Conservation (phyloP, 768 basidiomycete genomes). For the Favolaschia claudopus region DNA sequence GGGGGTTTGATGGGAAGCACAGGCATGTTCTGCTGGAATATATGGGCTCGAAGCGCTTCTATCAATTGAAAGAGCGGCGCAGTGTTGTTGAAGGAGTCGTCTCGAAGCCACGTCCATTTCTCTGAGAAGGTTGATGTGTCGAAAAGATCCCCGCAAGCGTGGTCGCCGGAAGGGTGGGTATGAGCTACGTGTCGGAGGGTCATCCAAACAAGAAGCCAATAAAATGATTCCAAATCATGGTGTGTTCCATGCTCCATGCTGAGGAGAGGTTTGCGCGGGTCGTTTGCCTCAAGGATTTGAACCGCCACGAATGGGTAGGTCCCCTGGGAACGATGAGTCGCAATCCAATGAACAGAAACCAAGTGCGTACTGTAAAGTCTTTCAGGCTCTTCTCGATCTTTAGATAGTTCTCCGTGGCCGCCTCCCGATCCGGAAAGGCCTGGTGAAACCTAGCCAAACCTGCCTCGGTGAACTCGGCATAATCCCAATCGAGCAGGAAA, state of each 20-base stretch:
- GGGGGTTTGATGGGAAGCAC: no score
- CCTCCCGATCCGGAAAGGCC: neutral
- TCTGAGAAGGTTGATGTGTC: no score
- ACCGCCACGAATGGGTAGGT: constrained; percentile 11
- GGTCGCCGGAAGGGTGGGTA: no score
- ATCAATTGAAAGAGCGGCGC: no score
- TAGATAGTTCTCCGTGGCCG: neutral
- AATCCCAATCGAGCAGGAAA: constrained; percentile 13
- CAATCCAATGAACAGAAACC: neutral
- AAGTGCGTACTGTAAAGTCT: constrained; percentile 5
- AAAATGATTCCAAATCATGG: constrained; percentile 15
- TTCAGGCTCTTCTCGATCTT: neutral
- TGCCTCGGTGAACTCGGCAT: constrained; percentile 4
- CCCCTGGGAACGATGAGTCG: neutral
- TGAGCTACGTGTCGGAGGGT: constrained; percentile 7
- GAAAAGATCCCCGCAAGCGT: no score
- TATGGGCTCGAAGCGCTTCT: no score
- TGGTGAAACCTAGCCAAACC: neutral
- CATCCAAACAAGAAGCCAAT: constrained; percentile 15
- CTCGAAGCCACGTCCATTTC: no score
- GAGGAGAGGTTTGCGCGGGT: neutral
- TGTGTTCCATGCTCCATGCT: neutral
- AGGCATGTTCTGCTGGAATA: no score
- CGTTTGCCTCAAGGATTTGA: neutral
- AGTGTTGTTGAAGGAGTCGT: no score